Evolutionary conservation across 768 basidiomycete genomes (phyloP).

Genomic region (Gymnopilus dilepis): DNA sequence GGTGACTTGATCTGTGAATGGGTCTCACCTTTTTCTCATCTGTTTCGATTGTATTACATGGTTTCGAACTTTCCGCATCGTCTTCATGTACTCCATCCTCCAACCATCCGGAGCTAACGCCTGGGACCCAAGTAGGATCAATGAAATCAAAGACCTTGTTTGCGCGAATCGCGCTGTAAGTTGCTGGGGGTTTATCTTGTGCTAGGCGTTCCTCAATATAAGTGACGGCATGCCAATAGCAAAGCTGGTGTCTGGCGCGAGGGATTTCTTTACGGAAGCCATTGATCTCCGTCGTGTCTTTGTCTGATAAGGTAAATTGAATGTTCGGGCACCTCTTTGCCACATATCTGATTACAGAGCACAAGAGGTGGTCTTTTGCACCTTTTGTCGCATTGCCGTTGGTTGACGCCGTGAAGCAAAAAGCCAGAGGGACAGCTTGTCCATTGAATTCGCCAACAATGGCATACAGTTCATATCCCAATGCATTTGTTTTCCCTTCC

Average conservation of each 20-base stretch:
- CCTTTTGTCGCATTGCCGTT: slow-evolving; percentile 20
- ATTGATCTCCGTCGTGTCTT: slow-evolving; percentile 35
- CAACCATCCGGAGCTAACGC: slow-evolving; percentile 18
- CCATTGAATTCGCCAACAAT: neutral
- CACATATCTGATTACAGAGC: slow-evolving; percentile 23
- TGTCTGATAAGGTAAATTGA: slow-evolving; percentile 32
- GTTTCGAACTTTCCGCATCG: slow-evolving; percentile 13
- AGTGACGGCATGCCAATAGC: slow-evolving; percentile 37
- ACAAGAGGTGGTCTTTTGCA: slow-evolving; percentile 28
- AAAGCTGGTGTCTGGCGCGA: slow-evolving; percentile 35
- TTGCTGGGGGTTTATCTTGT: slow-evolving; percentile 26
- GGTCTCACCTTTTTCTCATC: no score
- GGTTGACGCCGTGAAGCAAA: slow-evolving; percentile 27
- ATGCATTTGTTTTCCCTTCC: slow-evolving; percentile 2
- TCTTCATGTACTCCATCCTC: slow-evolving; percentile 21
- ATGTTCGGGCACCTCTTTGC: slow-evolving; percentile 23
- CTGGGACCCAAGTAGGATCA: slow-evolving; percentile 31
- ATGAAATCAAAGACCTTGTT: slow-evolving; percentile 27
- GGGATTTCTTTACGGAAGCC: slow-evolving; percentile 24
- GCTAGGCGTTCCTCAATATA: slow-evolving; percentile 28
- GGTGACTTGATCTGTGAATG: neutral
- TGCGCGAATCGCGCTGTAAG: slow-evolving; percentile 23
- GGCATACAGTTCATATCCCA: neutral
- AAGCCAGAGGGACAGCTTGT: slow-evolving; percentile 5
- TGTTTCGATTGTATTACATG: neutral